Percentiles rank a stretch among this genome's conserved stretches.
Evolutionary conservation across 2,329 filamentous ascomycete genomes (phyloP).

Genomic region (Rhexocercosporidium sp.): DNA sequence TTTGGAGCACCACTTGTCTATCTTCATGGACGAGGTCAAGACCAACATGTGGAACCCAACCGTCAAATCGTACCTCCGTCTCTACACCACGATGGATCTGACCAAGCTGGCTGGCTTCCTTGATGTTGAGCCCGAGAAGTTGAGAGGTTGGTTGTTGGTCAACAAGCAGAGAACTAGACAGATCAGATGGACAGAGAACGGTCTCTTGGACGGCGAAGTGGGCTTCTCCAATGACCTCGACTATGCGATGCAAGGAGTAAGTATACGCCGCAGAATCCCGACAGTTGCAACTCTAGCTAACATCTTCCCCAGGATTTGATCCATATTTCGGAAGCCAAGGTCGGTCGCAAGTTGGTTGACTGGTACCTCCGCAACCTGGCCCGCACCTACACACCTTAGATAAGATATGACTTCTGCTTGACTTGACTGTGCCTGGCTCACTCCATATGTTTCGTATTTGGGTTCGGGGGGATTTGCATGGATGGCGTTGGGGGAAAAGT

Average conservation of each 20-base stretch:
- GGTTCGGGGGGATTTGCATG: conserved; percentile 38
- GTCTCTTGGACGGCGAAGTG: conserved; percentile 87
- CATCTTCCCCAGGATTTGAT: conserved; percentile 75
- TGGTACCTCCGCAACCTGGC: conserved; percentile 99
- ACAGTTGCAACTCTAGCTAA: conserved; percentile 28
- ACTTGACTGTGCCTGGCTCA: conserved; percentile 1
- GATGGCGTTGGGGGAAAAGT: conserved; percentile 39
- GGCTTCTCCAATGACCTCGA: conserved; percentile 95
- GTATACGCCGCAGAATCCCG: conserved; percentile 44
- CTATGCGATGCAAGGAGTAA: conserved; percentile 92
- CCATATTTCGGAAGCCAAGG: conserved; percentile 98
- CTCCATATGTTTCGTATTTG: conserved; percentile 31
- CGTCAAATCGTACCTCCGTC: conserved; percentile 96
- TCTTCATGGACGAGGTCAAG: conserved; percentile 99
- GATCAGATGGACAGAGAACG: conserved; percentile 89
- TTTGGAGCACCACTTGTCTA: conserved; percentile 92
- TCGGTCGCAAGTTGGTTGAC: conserved; percentile 94
- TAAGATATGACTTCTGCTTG: conserved; percentile 51
- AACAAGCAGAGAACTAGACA: conserved; percentile 99
- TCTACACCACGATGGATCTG: conserved; percentile 99
- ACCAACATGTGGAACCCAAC: conserved; percentile 98
- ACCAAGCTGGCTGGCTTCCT: conserved; percentile 98
- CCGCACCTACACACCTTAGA: conserved; percentile 70
- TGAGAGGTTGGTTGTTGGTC: conserved; percentile 90
- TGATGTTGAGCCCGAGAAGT: conserved; percentile 94